A percentile compares a stretch with the other conserved stretches of the same genome.
phyloP scores from a whole-genome alignment of 2,329 filamentous ascomycete species.

The Lachnellula cervina region DNA sequence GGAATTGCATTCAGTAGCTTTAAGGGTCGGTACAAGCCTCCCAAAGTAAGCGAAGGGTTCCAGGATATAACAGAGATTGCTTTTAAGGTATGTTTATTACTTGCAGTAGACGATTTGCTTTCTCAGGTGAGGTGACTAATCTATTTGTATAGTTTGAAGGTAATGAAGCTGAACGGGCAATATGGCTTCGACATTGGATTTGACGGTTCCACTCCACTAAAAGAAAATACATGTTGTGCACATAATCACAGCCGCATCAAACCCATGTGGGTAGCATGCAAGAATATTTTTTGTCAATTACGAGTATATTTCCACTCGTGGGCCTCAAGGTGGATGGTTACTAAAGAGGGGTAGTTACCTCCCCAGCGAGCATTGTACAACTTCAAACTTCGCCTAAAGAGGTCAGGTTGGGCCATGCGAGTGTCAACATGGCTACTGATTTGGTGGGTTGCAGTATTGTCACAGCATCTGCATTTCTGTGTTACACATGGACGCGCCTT shows the following conservation, averaged over 20 bases:
- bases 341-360: background rate
- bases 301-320: background rate
- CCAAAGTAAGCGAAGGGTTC: conserved; percentile 73
- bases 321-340: background rate
- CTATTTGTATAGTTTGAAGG: conserved; percentile 23
- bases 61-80: conserved; percentile 69
- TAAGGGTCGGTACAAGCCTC: conserved; percentile 65
- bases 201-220: conserved; percentile 33
- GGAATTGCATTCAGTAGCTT: conserved; percentile 77
- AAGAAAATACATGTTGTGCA: conserved; percentile 2
- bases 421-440: background rate
- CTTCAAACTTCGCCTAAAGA: background rate
- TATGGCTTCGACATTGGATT: conserved; percentile 78
- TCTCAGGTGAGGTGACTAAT: background rate
- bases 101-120: background rate
- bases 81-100: conserved; percentile 53
- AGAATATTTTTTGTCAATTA: background rate
- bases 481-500: background rate
- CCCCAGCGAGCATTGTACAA: background rate
- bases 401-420: background rate
- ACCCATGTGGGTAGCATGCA: background rate
- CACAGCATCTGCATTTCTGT: background rate
- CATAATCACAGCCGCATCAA: conserved; percentile 7
- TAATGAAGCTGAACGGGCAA: conserved; percentile 56
- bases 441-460: background rate